Evolutionary conservation across 495 filamentous ascomycete genomes (phyloP).

Genomic region (Penicillium lividum): DNA sequence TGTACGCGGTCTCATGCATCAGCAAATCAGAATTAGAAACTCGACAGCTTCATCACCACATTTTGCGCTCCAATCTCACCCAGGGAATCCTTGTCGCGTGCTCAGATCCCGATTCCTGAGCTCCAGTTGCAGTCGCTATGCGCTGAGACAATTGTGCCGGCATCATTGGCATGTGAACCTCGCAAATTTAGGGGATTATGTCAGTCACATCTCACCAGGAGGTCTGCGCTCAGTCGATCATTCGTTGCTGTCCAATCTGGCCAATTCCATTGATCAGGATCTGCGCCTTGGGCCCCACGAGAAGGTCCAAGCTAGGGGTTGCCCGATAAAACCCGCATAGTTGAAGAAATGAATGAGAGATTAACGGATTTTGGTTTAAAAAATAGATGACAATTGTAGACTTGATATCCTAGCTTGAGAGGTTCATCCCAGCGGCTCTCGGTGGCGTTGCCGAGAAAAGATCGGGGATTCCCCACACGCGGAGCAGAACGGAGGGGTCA

Average conservation of each 20-base stretch:
- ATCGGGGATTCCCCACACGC: constrained; percentile 29
- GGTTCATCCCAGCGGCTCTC: not conserved
- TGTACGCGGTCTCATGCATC: not conserved
- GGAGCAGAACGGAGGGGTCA: constrained; percentile 41
- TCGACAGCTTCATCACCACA: not conserved
- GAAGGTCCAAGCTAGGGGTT: not conserved
- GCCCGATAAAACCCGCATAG: not conserved
- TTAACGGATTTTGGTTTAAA: not conserved
- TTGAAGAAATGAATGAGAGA: not conserved
- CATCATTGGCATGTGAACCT: constrained; percentile 13
- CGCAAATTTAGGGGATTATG: not conserved
- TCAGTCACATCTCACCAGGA: not conserved
- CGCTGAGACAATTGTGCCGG: not conserved
- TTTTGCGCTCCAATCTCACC: constrained; percentile 1
- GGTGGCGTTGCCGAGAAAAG: constrained; percentile 18
- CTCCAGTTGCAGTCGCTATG: constrained; percentile 3
- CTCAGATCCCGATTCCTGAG: constrained; percentile 13
- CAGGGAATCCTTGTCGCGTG: constrained; percentile 11
- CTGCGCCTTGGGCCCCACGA: not conserved
- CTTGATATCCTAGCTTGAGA: too few relatives aligned
- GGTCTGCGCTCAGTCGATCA: not conserved
- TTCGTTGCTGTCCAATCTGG: constrained; percentile 6
- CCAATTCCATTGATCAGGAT: constrained; percentile 1
- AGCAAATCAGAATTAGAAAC: not conserved
- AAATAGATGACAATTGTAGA: not conserved